Evolutionary conservation across 2,329 filamentous ascomycete genomes (phyloP).

Genomic region (Nectriaceae sp.): DNA sequence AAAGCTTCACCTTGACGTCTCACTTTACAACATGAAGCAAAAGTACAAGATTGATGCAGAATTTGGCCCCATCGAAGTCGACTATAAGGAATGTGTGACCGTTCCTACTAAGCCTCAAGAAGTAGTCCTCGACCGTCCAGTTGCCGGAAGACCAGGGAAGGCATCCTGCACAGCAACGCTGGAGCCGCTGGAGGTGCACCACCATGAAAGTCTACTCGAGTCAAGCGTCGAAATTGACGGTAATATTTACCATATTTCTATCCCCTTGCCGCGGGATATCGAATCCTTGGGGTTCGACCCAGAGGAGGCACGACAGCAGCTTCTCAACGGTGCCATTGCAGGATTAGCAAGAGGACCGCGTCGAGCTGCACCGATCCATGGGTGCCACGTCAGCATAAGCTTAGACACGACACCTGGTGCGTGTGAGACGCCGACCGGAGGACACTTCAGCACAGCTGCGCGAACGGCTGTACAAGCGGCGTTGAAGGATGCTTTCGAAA

Average conservation of each 20-base stretch:
- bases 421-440: slow-evolving; percentile 60
- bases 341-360: slow-evolving; percentile 84
- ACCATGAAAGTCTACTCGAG: slow-evolving; percentile 40
- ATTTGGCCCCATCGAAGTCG: slow-evolving; percentile 92
- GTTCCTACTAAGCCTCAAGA: slow-evolving; percentile 56
- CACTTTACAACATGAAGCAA: slow-evolving; percentile 81
- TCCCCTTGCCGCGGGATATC: slow-evolving; percentile 49
- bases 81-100: slow-evolving; percentile 84
- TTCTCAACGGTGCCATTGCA: slow-evolving; percentile 80
- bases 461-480: slow-evolving; percentile 66
- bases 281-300: slow-evolving; percentile 52
- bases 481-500: slow-evolving; percentile 62
- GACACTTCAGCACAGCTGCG: slow-evolving; percentile 67
- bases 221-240: slow-evolving; percentile 61
- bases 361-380: slow-evolving; percentile 78
- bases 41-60: slow-evolving; percentile 84
- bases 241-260: slow-evolving; percentile 65
- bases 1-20: slow-evolving; percentile 91
- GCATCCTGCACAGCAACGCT: slow-evolving; percentile 73
- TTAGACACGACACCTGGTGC: slow-evolving; percentile 64
- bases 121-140: slow-evolving; percentile 72
- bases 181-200: slow-evolving; percentile 55
- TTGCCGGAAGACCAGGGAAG: slow-evolving; percentile 78
- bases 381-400: slow-evolving; percentile 68
- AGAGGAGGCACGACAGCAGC: slow-evolving; percentile 55